Base-by-base conservation (phyloP, 1,284 basidiomycete species). In the Pascua guehoae region DNA sequence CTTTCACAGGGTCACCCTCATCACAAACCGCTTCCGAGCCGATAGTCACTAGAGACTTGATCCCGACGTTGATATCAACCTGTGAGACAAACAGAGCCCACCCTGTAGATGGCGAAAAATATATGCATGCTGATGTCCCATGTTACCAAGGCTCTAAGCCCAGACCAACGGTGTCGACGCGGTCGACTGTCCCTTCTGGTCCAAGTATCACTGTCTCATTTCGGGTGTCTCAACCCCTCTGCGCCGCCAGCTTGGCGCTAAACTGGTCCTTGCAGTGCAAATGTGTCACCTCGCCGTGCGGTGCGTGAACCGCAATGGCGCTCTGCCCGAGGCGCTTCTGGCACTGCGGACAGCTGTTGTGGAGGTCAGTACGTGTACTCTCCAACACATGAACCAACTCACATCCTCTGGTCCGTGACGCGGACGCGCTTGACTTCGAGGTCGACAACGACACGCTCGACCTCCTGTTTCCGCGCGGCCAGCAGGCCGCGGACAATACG, bases 281-380 rank as follows among this genome's bases (percentile, higher is more conserved):
- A 78, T 95, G 92, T 0, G 91, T 95, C 2, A 95, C 92, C 73
- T 94, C 89, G 4, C 92, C 92, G 51, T 91, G 67, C 5, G 92
- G 93, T 15, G 87, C 81, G 79, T 95, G 93, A 0, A 98, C 91
- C 1, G 94, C 91, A 66, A 98, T 92, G 41, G 96, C 93, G 59
- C 90, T 94, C 65, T 87, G 88, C 0, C 96, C 96, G 36, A 99
- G 80, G 17, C 94, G 84, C 70, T 98, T 98, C 72, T 94, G 88
- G 74, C 95, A 99, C 70, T 92, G 88, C 0, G 92, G 92, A 69
- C 96, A 98, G 75, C 92, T 95, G 62, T 54, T 41, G 50, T 51
- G 17, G n/a, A 49, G 49, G 39, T 51, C 16, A 11, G 9, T 7
- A 18, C 15, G 4, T 9, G 17, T 32, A 32, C 24, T 32, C 24